Evolutionary conservation across 495 filamentous ascomycete species (phyloP), one percentile per base, ranked within the genome.

Genomic region (Clavariopsis aquatica): DNA sequence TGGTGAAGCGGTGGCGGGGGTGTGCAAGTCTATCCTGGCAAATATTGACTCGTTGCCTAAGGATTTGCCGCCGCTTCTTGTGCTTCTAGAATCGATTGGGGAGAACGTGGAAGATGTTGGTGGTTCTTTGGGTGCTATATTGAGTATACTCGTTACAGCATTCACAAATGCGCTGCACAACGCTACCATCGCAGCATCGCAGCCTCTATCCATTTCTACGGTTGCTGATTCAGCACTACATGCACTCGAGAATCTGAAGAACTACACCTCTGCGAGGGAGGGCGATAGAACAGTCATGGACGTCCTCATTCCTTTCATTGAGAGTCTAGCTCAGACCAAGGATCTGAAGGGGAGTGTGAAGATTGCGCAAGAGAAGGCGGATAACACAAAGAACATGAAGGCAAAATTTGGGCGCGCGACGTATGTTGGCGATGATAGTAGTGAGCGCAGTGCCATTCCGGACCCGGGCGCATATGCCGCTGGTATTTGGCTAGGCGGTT

Each of bases 401-500:
- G 78, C 84, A 24, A 82, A 70, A 64, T 78, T 86, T 60, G 84
- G 84, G 0, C 75, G 84, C 43, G 84, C 84, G 20, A 84, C 82
- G 1, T 87, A 87, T 72, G 78, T 86, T 15, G 84, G 81, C 1
- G 81, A 75, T 19, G 60, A 75, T 0, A 77, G 72, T 10, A 78
- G 74, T 26, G 76, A 59, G 63, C 57, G 69, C 55, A 75, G 77
- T 60, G 75, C 75, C 60, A 78, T 81, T 28, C 84, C 84, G 1
- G 84, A 87, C 68, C 84, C 84, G 8, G 84, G 84, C 36, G 84
- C 84, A 9, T 86, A 81, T 81, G 84, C 83, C 0, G 80, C 81
- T 24, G 84, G 82, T 77, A 81, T 85, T 5, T 84, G 78, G 58
- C 79, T 87, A 59, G 75, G 75, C 66, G 84, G 84, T 0, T 65